phyloP scores from a whole-genome alignment of 2,329 filamentous ascomycete genomes.

The Sarocladiaceae sp. region DNA sequence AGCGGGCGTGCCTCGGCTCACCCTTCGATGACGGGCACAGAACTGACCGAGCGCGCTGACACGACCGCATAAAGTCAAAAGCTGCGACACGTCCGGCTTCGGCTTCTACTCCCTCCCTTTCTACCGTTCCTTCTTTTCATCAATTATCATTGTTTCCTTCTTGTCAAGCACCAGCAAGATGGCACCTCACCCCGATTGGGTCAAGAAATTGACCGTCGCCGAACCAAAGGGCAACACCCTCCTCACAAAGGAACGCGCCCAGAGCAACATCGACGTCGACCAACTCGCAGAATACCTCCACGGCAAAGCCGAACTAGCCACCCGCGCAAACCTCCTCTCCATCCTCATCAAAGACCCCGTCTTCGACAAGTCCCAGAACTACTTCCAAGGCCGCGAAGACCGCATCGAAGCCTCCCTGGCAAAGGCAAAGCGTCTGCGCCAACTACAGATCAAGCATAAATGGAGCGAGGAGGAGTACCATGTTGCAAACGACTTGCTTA shows the following conservation, averaged over 20 bases:
- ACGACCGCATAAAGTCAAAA: no score
- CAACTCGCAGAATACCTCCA: conserved; percentile 66
- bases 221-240: conserved; percentile 66
- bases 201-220: conserved; percentile 35
- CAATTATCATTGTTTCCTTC: not conserved
- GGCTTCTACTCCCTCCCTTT: not conserved
- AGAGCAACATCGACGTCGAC: conserved; percentile 63
- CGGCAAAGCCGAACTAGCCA: conserved; percentile 59
- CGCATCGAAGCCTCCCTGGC: conserved; percentile 66
- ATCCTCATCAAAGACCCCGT: conserved; percentile 65
- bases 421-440: conserved; percentile 64
- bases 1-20: not conserved
- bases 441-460: conserved; percentile 62
- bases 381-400: conserved; percentile 66
- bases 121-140: not conserved
- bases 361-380: conserved; percentile 76
- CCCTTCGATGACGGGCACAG: not conserved
- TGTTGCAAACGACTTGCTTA: conserved; percentile 63
- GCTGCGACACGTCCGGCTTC: not conserved
- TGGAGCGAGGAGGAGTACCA: conserved; percentile 64
- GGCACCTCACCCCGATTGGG: conserved; percentile 25
- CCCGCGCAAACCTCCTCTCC: conserved; percentile 55
- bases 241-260: conserved; percentile 62
- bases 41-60: no score
- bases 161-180: not conserved